phyloP scores from a whole-genome alignment of 2,329 filamentous ascomycete genomes.

The Fusarium pseudocircinatum region DNA sequence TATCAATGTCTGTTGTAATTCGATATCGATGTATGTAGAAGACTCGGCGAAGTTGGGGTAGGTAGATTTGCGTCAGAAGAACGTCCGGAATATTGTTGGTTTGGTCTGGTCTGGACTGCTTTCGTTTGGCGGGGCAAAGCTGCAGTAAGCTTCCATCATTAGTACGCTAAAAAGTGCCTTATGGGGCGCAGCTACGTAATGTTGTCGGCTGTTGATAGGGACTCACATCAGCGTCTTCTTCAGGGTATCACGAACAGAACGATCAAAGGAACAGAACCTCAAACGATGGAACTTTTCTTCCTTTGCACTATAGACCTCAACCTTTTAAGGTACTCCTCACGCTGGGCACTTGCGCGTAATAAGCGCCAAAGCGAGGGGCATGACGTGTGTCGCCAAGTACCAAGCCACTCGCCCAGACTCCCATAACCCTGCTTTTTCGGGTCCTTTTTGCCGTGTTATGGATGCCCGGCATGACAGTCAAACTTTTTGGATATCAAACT shows the following conservation, averaged over 20 bases:
- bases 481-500: not conserved
- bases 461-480: slow-evolving; percentile 16
- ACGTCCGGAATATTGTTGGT: slow-evolving; percentile 13
- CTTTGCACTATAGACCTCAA: not conserved
- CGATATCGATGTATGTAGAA: slow-evolving; percentile 1
- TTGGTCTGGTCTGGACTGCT: not conserved
- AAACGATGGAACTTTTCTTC: not conserved
- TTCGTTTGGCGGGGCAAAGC: slow-evolving; percentile 37
- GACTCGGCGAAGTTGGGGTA: slow-evolving; percentile 12
- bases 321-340: slow-evolving; percentile 16
- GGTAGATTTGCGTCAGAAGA: slow-evolving; percentile 13
- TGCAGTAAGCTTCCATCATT: slow-evolving; percentile 24
- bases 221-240: not conserved
- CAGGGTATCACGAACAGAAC: slow-evolving; percentile 15
- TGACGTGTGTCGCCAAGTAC: slow-evolving; percentile 46
- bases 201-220: not conserved
- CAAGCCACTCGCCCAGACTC: slow-evolving; percentile 45
- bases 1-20: slow-evolving; percentile 20
- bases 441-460: slow-evolving; percentile 33
- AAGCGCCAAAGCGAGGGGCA: slow-evolving; percentile 43
- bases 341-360: slow-evolving; percentile 24
- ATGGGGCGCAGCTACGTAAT: slow-evolving; percentile 31
- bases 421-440: slow-evolving; percentile 43
- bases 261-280: not conserved
- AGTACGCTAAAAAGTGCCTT: slow-evolving; percentile 2